Base-by-base conservation (phyloP, 495 filamentous ascomycete genomes). In the Symbiotaphrina buchneri region DNA sequence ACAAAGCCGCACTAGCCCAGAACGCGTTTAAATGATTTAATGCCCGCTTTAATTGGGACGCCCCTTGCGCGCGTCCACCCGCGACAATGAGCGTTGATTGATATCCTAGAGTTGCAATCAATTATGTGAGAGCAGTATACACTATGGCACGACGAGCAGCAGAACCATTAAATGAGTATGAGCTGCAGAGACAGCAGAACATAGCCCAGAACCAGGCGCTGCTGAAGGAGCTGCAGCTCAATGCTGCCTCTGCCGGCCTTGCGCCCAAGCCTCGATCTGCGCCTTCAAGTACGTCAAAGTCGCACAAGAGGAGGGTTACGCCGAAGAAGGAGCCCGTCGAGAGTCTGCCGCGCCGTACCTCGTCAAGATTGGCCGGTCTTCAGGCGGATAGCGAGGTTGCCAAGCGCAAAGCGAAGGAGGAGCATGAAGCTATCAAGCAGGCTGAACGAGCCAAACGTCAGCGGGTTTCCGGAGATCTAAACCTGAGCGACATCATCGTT, bases 341-440 rank as follows among this genome's bases (percentile, higher is more conserved):
- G 24, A 36, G 41, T 6, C 43, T 54, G 0, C 72, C 73, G 0
- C 56, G 63, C 2, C 59, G 75, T 7, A 74, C 63, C 11, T 77
- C 71, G 1, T 74, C 73, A 0, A 63, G 75, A 3, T 45, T 81
- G 14, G 54, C 58, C 7, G 74, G 75, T 13, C 55, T 81, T 6
- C 55, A 63, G 5, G 70, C 74, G 19, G 74, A 77, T 39, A 74
- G 71, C 29, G 71, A 78, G 34, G 61, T 66, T 13, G 68, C 71
- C 7, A 90, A 87, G 47, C 64, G 80, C 37, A 90, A 90, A 46
- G 65, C 65, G 0, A 79, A 87, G 33, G 69, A 80, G 3, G 69
- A 84, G 23, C 49, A 65, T 25, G 66, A 71, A 20, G 65, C 57
- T 1, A 49, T 61, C 10, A 56, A 58, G 37, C 66, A 75, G 39